Evolutionary conservation across 768 basidiomycete species (phyloP).

Genomic region (Lactarius hengduanensis): DNA sequence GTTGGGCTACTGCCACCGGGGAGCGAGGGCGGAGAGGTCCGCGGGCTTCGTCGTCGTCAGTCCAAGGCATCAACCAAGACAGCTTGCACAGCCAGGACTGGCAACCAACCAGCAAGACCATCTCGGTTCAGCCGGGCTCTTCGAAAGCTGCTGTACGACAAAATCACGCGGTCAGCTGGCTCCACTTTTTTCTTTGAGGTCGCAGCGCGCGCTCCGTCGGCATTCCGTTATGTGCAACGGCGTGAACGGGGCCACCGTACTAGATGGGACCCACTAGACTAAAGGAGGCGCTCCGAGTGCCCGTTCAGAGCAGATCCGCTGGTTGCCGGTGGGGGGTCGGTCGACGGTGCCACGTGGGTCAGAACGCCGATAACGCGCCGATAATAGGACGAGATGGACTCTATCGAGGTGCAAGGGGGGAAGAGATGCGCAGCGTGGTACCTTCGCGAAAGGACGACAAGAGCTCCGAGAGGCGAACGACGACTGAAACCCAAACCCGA

Average conservation of each 20-base stretch:
- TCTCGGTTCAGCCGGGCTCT: background rate
- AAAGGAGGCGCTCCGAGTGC: background rate
- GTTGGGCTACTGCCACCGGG: slow-evolving; percentile 1
- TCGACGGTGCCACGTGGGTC: background rate
- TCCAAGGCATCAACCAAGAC: background rate
- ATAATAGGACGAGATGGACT: background rate
- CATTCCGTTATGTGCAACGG: background rate
- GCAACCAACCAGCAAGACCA: background rate
- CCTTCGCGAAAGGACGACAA: background rate
- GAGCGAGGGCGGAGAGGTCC: background rate
- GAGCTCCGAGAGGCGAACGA: background rate
- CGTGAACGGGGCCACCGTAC: background rate
- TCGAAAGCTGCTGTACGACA: background rate
- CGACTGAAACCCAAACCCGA: background rate
- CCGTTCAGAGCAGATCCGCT: background rate
- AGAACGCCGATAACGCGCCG: background rate
- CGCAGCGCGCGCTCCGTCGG: background rate
- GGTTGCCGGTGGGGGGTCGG: background rate
- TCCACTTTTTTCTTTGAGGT: too few species aligned
- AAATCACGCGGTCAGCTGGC: too few species aligned
- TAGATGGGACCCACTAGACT: background rate
- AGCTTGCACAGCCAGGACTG: background rate
- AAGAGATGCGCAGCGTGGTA: background rate
- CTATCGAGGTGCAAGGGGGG: background rate
- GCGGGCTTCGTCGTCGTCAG: slow-evolving; percentile 1